Evolutionary conservation across 2,329 filamentous ascomycete genomes (phyloP).

Genomic region (Coniochaeta hoffmannii): DNA sequence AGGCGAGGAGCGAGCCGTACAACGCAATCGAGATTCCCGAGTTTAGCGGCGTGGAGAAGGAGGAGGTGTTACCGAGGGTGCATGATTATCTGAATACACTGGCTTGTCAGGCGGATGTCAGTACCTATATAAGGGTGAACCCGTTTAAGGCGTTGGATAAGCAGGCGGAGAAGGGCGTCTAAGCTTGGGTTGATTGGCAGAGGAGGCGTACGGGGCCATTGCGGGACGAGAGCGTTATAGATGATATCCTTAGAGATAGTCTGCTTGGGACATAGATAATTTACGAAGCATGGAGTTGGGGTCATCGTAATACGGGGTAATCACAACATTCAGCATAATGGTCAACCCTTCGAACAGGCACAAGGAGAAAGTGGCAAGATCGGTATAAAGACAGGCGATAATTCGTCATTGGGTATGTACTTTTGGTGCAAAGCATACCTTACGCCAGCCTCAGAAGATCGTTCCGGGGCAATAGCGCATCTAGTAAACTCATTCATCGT

Average conservation of each 20-base stretch:
- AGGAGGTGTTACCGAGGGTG: slow-evolving; percentile 46
- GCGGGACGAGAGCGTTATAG: not conserved
- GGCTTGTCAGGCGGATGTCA: slow-evolving; percentile 51
- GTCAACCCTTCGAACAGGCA: not conserved
- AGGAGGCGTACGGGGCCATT: not conserved
- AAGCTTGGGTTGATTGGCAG: not conserved
- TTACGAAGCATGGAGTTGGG: not conserved
- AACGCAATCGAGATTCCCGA: slow-evolving; percentile 79
- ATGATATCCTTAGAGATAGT: not conserved
- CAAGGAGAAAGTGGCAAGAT: no score
- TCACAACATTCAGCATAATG: not conserved
- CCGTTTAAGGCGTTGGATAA: slow-evolving; percentile 33
- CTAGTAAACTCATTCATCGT: not conserved
- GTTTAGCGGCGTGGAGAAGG: slow-evolving; percentile 44
- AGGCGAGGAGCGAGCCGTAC: slow-evolving; percentile 73
- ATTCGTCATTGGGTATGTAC: not conserved
- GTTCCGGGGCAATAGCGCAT: not conserved
- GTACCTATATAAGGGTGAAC: slow-evolving; percentile 45
- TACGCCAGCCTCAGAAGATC: not conserved
- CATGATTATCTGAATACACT: slow-evolving; percentile 55
- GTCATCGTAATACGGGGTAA: no score
- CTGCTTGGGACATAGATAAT: no score
- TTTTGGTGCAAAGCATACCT: not conserved
- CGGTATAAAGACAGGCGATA: not conserved
- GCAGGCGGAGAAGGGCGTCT: slow-evolving; percentile 18